These are phyloP conservation scores for Colletotrichum tamarilloi DNA, from an alignment of 2,329 filamentous ascomycete genomes.

Conservation along the genomic window DNA sequence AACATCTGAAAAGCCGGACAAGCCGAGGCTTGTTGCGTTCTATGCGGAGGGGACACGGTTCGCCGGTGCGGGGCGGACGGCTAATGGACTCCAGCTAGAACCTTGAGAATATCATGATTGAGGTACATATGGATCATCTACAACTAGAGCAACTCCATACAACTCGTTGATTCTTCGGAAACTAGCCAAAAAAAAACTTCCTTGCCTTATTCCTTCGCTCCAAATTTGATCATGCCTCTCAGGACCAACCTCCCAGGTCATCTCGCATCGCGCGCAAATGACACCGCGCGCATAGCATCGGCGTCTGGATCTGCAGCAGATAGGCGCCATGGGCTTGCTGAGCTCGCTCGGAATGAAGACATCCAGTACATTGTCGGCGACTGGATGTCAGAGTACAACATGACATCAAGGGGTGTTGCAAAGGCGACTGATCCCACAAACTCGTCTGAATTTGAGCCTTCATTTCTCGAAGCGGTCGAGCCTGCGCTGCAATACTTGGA, in stretches of 20 bases:
- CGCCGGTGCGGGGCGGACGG: background rate
- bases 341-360: constrained; percentile 39
- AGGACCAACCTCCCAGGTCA: background rate
- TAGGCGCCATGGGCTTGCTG: constrained; percentile 39
- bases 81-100: background rate
- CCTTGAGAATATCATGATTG: background rate
- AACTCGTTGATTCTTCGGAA: too few relatives aligned
- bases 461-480: constrained; percentile 56
- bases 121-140: background rate
- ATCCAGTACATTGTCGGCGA: constrained; percentile 53
- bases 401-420: constrained; percentile 52
- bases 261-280: background rate
- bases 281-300: constrained; percentile 42
- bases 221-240: background rate
- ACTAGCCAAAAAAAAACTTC: too few relatives aligned
- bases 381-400: constrained; percentile 60
- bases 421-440: constrained; percentile 40
- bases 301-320: constrained; percentile 43
- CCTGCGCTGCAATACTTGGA: constrained; percentile 49
- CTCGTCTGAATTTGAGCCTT: constrained; percentile 49
- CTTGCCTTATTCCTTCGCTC: too few relatives aligned
- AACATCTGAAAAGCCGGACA: background rate
- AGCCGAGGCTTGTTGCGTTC: background rate
- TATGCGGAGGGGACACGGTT: background rate
- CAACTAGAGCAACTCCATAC: too few relatives aligned